Conservation (phyloP, 2,329 filamentous ascomycete species). For the Davidsoniella neocaledoniae region DNA sequence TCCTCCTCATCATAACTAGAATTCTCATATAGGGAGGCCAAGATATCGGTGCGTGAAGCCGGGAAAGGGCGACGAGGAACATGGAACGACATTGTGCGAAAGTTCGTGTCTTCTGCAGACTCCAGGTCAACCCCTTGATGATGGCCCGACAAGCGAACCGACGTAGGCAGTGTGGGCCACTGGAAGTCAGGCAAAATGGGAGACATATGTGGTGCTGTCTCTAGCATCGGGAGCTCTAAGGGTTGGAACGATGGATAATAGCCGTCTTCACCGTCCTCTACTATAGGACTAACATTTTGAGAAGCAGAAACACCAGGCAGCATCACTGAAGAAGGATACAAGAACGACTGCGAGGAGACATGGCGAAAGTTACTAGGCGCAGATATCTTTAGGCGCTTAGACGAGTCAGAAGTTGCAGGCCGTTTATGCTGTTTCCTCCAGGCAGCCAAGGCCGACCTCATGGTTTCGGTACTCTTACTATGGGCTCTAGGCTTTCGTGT, state of each 20-base stretch:
- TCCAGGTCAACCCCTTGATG: slow-evolving; percentile 4
- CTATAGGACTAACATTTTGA: neutral
- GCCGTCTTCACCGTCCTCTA: slow-evolving; percentile 12
- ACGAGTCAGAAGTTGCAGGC: slow-evolving; percentile 12
- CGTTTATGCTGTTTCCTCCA: slow-evolving; percentile 17
- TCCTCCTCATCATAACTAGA: neutral
- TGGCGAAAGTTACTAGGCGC: slow-evolving; percentile 44
- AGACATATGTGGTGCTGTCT: slow-evolving; percentile 29
- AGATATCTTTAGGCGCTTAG: slow-evolving; percentile 36
- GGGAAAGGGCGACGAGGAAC: slow-evolving; percentile 30
- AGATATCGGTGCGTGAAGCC: slow-evolving; percentile 17
- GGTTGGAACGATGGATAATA: slow-evolving; percentile 31
- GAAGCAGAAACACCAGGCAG: neutral
- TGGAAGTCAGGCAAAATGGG: slow-evolving; percentile 38
- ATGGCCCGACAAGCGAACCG: slow-evolving; percentile 5
- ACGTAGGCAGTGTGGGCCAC: slow-evolving; percentile 14
- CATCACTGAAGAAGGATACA: slow-evolving; percentile 12
- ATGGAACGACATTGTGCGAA: slow-evolving; percentile 33
- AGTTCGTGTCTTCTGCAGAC: slow-evolving; percentile 1
- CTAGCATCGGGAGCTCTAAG: slow-evolving; percentile 37
- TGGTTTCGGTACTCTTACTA: slow-evolving; percentile 14
- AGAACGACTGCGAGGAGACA: slow-evolving; percentile 14
- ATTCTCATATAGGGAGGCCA: slow-evolving; percentile 15
- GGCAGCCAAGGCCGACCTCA: slow-evolving; percentile 19
- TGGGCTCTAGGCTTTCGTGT: slow-evolving; percentile 16